Conservation (phyloP, 1,139 yeast species). For the Wickerhamomyces sp. region DNA sequence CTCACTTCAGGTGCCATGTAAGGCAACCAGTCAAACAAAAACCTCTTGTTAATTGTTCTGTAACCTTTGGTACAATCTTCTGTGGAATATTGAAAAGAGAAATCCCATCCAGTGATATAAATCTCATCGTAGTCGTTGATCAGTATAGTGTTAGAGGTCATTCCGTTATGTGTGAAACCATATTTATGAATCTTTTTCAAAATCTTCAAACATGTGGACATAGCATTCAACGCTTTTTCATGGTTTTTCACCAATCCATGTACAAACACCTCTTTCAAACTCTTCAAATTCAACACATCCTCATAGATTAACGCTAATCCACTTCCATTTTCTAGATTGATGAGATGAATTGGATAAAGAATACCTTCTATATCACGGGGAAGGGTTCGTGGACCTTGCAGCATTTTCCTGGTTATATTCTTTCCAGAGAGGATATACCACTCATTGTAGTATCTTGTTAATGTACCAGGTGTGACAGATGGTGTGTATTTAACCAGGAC, state of each 20-base stretch:
- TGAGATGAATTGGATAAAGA: constrained; percentile 15
- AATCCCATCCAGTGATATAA: constrained; percentile 48
- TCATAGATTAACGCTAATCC: constrained; percentile 18
- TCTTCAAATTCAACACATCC: constrained; percentile 14
- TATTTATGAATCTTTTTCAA: constrained; percentile 37
- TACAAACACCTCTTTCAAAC: constrained; percentile 14
- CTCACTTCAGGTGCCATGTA: constrained; percentile 52
- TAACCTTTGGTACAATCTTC: constrained; percentile 37
- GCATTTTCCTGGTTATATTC: neutral
- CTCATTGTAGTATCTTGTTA: constrained; percentile 17
- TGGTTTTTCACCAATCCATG: constrained; percentile 7
- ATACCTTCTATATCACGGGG: constrained; percentile 14
- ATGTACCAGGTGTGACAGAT: constrained; percentile 16
- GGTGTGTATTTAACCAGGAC: constrained; percentile 16
- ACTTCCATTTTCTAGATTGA: constrained; percentile 7
- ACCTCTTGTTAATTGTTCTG: constrained; percentile 21
- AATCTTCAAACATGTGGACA: constrained; percentile 26
- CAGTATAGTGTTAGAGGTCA: constrained; percentile 38
- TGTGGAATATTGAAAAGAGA: constrained; percentile 38
- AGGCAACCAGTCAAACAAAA: constrained; percentile 38
- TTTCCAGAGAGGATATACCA: constrained; percentile 18
- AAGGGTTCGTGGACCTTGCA: constrained; percentile 10
- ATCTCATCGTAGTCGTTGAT: constrained; percentile 32
- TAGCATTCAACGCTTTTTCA: constrained; percentile 3
- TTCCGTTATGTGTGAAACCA: constrained; percentile 48